These are phyloP conservation scores for Ceratorhiza oryzae-sativae DNA, from an alignment of 1,284 basidiomycete genomes.

Conservation along the genomic window DNA sequence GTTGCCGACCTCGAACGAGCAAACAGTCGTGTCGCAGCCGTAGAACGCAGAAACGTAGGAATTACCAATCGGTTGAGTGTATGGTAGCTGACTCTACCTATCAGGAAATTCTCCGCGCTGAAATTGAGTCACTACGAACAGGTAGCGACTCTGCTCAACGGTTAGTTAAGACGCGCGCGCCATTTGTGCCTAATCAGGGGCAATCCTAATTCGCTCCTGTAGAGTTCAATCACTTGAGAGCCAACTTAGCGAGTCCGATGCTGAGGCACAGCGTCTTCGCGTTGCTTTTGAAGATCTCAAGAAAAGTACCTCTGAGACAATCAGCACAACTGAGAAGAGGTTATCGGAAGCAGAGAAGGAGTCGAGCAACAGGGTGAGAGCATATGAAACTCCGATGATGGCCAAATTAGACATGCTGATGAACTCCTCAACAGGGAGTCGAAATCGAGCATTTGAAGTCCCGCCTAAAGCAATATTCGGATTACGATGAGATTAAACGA, in stretches of 20 bases:
- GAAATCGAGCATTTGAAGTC: slow-evolving; percentile 74
- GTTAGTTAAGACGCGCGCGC: slow-evolving; percentile 54
- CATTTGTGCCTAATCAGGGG: slow-evolving; percentile 10
- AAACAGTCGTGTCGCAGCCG: slow-evolving; percentile 87
- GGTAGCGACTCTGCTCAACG: slow-evolving; percentile 78
- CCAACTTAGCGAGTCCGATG: slow-evolving; percentile 75
- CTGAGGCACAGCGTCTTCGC: slow-evolving; percentile 73
- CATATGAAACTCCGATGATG: background rate
- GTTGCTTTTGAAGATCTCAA: slow-evolving; percentile 62
- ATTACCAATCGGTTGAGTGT: background rate
- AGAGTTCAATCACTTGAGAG: slow-evolving; percentile 76
- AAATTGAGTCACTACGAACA: slow-evolving; percentile 87
- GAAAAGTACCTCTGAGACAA: slow-evolving; percentile 9
- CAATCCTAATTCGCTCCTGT: slow-evolving; percentile 33
- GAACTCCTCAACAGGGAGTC: no score
- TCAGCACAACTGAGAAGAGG: slow-evolving; percentile 5
- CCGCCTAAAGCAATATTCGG: slow-evolving; percentile 74
- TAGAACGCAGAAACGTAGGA: slow-evolving; percentile 89
- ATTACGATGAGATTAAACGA: slow-evolving; percentile 96
- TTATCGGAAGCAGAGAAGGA: slow-evolving; percentile 61
- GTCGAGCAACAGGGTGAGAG: slow-evolving; percentile 59
- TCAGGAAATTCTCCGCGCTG: slow-evolving; percentile 89
- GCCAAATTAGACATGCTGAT: no score
- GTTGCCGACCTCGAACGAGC: slow-evolving; percentile 91
- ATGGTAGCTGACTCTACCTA: slow-evolving; percentile 9